Conservation (phyloP, 352 stramenopile genomes). For the Phytophthora aleatoria region DNA sequence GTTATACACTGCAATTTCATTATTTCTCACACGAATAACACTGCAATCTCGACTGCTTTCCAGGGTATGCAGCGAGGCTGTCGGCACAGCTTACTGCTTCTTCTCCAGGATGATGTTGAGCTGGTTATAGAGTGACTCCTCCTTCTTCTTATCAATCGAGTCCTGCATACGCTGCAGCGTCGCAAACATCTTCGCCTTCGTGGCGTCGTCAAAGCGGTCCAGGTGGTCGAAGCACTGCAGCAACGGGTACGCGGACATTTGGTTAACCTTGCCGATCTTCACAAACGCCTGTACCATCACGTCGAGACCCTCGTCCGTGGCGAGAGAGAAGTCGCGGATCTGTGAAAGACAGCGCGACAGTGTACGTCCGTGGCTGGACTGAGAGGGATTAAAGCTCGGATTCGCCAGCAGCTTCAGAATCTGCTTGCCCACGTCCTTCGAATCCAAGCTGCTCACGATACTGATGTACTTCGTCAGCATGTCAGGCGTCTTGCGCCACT, state of each 20-base stretch:
- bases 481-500: conserved; percentile 74
- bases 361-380: conserved; percentile 76
- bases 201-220: conserved; percentile 66
- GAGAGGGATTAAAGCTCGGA: conserved; percentile 75
- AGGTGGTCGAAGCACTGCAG: conserved; percentile 84
- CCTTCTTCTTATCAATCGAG: conserved; percentile 80
- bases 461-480: conserved; percentile 85
- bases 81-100: conserved; percentile 43
- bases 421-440: conserved; percentile 71
- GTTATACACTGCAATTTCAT: conserved; percentile 9
- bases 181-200: conserved; percentile 55
- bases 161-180: conserved; percentile 74
- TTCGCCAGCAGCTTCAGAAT: conserved; percentile 68
- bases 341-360: conserved; percentile 68
- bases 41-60: background rate
- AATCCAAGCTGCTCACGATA: conserved; percentile 68
- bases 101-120: conserved; percentile 88
- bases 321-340: conserved; percentile 74
- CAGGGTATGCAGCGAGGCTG: background rate
- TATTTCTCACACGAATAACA: conserved; percentile 4
- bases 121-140: conserved; percentile 86
- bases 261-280: conserved; percentile 86
- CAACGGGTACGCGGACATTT: conserved; percentile 85
- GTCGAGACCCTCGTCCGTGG: conserved; percentile 76
- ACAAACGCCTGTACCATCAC: conserved; percentile 74